Evolutionary conservation across 805 yeast species (phyloP).

Genomic region (Danielia oregonensis): DNA sequence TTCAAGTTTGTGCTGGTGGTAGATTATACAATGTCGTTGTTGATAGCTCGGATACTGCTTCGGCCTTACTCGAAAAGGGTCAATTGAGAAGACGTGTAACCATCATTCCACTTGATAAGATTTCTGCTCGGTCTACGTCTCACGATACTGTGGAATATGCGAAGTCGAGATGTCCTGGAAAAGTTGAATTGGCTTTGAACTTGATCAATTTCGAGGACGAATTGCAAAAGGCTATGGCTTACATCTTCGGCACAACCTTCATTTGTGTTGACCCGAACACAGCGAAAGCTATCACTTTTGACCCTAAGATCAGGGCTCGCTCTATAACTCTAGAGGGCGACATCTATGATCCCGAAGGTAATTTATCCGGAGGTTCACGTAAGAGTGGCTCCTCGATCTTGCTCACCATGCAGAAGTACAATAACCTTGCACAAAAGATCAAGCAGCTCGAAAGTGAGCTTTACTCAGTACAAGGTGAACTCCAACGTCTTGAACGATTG

Average conservation of each 20-base stretch:
- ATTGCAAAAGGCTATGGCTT: conserved; percentile 79
- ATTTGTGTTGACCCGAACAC: conserved; percentile 84
- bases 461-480: conserved; percentile 31
- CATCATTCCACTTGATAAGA: conserved; percentile 86
- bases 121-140: conserved; percentile 57
- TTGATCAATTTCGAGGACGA: conserved; percentile 71
- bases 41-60: conserved; percentile 81
- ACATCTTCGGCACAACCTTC: conserved; percentile 85
- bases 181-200: conserved; percentile 86
- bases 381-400: conserved; percentile 56
- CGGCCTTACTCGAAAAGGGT: conserved; percentile 76
- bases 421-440: conserved; percentile 39
- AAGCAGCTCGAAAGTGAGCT: conserved; percentile 43
- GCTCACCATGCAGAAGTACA: conserved; percentile 62
- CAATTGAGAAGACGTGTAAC: conserved; percentile 79
- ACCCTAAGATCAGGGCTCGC: conserved; percentile 73
- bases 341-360: conserved; percentile 93
- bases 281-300: conserved; percentile 84
- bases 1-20: conserved; percentile 94
- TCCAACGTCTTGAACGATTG: conserved; percentile 40
- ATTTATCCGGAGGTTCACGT: conserved; percentile 92
- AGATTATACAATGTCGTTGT: conserved; percentile 86
- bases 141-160: conserved; percentile 58
- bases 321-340: conserved; percentile 93
- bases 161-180: conserved; percentile 71